Evolutionary conservation across 2,329 filamentous ascomycete species (phyloP).

Genomic region (Trichoderma afroharzianum): DNA sequence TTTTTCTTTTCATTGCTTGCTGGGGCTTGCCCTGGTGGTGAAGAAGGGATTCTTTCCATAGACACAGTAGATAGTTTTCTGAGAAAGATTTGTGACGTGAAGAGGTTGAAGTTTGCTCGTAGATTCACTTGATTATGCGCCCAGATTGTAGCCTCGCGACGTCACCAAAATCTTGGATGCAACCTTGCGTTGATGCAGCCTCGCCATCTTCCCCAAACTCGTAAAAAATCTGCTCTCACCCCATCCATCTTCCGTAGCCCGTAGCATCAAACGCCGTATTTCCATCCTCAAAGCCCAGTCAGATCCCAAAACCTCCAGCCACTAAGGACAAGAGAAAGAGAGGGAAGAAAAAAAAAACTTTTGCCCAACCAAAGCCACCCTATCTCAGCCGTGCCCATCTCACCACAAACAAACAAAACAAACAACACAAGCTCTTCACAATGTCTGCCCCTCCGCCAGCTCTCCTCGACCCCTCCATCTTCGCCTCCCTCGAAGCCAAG

Average conservation of each 20-base stretch:
- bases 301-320: not conserved
- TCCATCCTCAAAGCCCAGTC: not conserved
- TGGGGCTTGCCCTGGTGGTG: conserved; percentile 37
- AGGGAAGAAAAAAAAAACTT: not conserved
- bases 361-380: not conserved
- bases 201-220: not conserved
- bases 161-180: not conserved
- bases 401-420: not conserved
- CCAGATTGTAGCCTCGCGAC: not conserved
- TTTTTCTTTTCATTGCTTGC: conserved; percentile 40
- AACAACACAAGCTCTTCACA: not conserved
- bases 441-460: conserved; percentile 29
- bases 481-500: conserved; percentile 80
- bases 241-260: not conserved
- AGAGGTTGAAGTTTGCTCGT: too few relatives aligned
- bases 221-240: not conserved
- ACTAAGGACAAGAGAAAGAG: not conserved
- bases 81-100: not conserved
- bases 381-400: conserved; percentile 9
- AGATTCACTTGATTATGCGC: not conserved
- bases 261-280: not conserved
- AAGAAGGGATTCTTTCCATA: conserved; percentile 33
- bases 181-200: not conserved
- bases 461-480: conserved; percentile 72
- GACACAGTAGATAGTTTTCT: not conserved